phyloP scores from a whole-genome alignment of 441 rosid species.

The Codiaeum variegatum region DNA sequence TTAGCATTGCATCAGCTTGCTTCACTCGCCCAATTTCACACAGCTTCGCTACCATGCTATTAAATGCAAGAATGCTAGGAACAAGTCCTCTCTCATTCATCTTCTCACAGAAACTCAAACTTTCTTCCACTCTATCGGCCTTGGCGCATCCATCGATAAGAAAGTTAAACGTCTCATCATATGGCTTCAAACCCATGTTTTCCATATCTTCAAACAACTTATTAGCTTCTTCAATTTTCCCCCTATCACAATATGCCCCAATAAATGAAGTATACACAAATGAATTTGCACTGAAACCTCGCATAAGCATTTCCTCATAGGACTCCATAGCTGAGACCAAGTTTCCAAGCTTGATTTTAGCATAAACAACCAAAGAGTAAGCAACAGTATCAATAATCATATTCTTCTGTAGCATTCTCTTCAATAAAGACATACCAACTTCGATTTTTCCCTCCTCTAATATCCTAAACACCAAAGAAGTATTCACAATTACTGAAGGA shows the following conservation, averaged over 20 bases:
- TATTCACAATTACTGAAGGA: constrained; percentile 56
- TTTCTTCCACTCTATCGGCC: constrained; percentile 39
- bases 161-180: constrained; percentile 49
- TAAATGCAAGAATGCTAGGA: constrained; percentile 51
- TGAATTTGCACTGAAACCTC: constrained; percentile 59
- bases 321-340: constrained; percentile 45
- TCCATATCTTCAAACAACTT: constrained; percentile 49
- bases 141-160: constrained; percentile 49
- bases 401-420: constrained; percentile 62
- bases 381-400: constrained; percentile 63
- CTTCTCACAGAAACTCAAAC: constrained; percentile 40
- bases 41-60: constrained; percentile 44
- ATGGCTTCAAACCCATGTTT: constrained; percentile 44
- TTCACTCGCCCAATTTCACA: constrained; percentile 35
- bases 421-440: constrained; percentile 49
- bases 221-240: constrained; percentile 45
- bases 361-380: constrained; percentile 51
- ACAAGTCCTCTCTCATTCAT: constrained; percentile 46
- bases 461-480: constrained; percentile 47
- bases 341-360: constrained; percentile 41
- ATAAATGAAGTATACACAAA: constrained; percentile 56
- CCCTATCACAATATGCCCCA: constrained; percentile 38
- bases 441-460: constrained; percentile 49
- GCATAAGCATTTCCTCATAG: constrained; percentile 61
- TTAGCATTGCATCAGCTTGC: constrained; percentile 44